Evolutionary conservation across 2,329 filamentous ascomycete species (phyloP).

Genomic region (Penicillium sp.): DNA sequence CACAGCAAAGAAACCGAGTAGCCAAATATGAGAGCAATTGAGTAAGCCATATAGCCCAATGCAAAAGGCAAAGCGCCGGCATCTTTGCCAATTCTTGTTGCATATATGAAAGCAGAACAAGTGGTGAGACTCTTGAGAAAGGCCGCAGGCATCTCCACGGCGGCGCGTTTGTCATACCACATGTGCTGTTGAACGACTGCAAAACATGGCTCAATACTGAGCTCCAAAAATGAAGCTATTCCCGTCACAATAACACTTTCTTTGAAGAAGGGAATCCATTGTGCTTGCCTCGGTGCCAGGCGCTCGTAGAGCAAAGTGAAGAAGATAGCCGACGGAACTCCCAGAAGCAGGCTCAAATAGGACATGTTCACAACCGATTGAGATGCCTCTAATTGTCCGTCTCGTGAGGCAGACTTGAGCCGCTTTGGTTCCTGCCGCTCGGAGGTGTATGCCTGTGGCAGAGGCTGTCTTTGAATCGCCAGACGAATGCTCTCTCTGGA

Average conservation of each 20-base stretch:
- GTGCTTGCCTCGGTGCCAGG: slow-evolving; percentile 50
- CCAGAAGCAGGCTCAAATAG: slow-evolving; percentile 72
- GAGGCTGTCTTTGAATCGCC: slow-evolving; percentile 76
- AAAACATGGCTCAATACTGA: slow-evolving; percentile 84
- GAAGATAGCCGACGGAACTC: slow-evolving; percentile 60
- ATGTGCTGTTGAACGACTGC: slow-evolving; percentile 80
- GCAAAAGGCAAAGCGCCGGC: slow-evolving; percentile 85
- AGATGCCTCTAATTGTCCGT: slow-evolving; percentile 31
- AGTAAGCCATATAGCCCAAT: slow-evolving; percentile 77
- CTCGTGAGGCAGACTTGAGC: slow-evolving; percentile 12
- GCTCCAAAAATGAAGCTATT: slow-evolving; percentile 65
- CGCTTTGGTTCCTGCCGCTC: slow-evolving; percentile 15
- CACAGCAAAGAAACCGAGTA: slow-evolving; percentile 64
- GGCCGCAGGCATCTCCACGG: slow-evolving; percentile 79
- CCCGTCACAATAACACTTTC: slow-evolving; percentile 56
- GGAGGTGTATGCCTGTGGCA: slow-evolving; percentile 18
- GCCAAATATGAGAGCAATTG: slow-evolving; percentile 63
- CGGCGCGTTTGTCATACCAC: slow-evolving; percentile 74
- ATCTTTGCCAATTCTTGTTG: slow-evolving; percentile 51
- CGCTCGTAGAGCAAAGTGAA: slow-evolving; percentile 68
- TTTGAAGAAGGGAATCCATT: slow-evolving; percentile 62
- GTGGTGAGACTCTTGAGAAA: slow-evolving; percentile 73
- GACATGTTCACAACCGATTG: slow-evolving; percentile 87
- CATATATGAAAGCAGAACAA: slow-evolving; percentile 67
- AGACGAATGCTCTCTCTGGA: slow-evolving; percentile 86